Base-by-base conservation (phyloP, 768 basidiomycete genomes). In the Boletus subcaerulescens region DNA sequence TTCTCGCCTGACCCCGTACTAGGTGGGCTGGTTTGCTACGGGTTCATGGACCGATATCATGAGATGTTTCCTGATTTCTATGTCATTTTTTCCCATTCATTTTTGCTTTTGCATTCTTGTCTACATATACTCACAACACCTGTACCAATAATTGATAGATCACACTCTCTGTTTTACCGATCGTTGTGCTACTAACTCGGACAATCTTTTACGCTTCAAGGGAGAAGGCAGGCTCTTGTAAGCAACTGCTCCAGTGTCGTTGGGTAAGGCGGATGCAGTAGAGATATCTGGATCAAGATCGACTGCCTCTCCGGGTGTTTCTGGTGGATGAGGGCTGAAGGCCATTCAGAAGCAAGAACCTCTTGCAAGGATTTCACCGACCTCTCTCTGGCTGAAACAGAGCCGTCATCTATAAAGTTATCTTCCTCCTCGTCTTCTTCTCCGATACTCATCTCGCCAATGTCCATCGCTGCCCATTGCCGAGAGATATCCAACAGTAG, bases 21-120 rank as follows among this genome's bases (percentile, higher is more conserved):
- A 91, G 89, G 67, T 91, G 88, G 86, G 81, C 79, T 48, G 76
- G 77, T 47, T 73, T 91, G 52, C 76, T 91, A 52, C 76, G 74
- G 29, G 65, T 66, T 29, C 79, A 75, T 61, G 76, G 76, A 53
- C 67, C 78, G 33, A 77, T 80, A 61, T 67, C 77, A 52, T 67
- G 50, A 64, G 47, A 58, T 64, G 58, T 60, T 50, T 55, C 29
- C 44, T 53, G 49, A 66, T 69, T 59, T 66, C 56, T 46, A 35
- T 31, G 35, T 26, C 48, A 64, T 64, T 64, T 57, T 61, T 64
- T 60, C 55, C 58, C 57, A 52, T 59, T 13, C 55, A 38, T 60
- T 45, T 63, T 52, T 60, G 45, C 46, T 14, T 14, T 55, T 49
- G 47, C 62, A 58, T 52, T 55, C 41, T 64, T 60, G 59, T 56